phyloP scores from a whole-genome alignment of 768 basidiomycete genomes.

The Megacollybia marginata region DNA sequence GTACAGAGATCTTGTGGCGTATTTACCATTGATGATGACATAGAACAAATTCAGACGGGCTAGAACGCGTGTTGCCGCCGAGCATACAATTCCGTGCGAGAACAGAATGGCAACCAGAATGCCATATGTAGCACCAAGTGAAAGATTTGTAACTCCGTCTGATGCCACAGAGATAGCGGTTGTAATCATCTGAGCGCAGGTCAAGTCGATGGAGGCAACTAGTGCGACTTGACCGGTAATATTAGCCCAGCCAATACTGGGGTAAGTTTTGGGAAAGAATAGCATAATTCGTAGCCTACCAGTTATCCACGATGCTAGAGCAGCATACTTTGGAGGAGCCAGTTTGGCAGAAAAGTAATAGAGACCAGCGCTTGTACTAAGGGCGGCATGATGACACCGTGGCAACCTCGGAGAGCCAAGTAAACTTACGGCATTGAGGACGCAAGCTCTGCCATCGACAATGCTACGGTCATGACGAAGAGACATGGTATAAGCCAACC shows the following conservation, averaged over 20 bases:
- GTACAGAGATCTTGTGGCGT: background rate
- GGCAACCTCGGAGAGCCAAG: background rate
- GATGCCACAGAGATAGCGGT: constrained; percentile 59
- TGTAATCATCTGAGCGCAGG: constrained; percentile 74
- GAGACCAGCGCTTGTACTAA: constrained; percentile 68
- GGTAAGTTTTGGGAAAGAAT: constrained; percentile 21
- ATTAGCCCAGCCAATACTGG: constrained; percentile 55
- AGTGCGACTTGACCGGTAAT: constrained; percentile 64
- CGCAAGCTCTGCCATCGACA: constrained; percentile 66
- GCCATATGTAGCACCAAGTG: constrained; percentile 57
- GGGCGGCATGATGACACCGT: background rate
- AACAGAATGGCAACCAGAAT: constrained; percentile 59
- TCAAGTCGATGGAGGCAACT: constrained; percentile 71
- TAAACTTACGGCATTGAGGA: constrained; percentile 68
- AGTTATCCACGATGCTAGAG: constrained; percentile 61
- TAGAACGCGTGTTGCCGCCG: constrained; percentile 56
- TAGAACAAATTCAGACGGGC: constrained; percentile 69
- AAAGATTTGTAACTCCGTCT: constrained; percentile 43
- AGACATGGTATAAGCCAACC: constrained; percentile 69
- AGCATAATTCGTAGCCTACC: constrained; percentile 15
- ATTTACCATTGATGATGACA: constrained; percentile 54
- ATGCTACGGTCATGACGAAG: constrained; percentile 61
- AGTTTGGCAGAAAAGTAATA: constrained; percentile 77
- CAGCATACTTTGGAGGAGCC: constrained; percentile 52
- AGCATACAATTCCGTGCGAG: constrained; percentile 65